Evolutionary conservation across 441 rosid species (phyloP).

Genomic region (Jatropha multifida): DNA sequence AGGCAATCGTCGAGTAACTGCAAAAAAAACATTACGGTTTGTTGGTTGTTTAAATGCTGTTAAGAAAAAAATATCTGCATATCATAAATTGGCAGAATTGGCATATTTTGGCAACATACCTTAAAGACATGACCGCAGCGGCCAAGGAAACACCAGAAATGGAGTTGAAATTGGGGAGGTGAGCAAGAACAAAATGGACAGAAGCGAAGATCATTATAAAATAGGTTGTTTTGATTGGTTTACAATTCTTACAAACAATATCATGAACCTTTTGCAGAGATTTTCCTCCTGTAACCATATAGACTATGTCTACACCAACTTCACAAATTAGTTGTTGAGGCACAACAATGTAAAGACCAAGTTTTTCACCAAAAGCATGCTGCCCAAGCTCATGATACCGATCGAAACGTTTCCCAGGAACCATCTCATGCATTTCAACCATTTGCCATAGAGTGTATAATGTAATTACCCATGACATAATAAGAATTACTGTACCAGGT

Average conservation of each 20-base stretch:
- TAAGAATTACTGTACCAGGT: constrained; percentile 56
- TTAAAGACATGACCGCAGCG: constrained; percentile 81
- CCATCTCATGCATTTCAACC: constrained; percentile 96
- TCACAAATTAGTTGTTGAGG: constrained; percentile 78
- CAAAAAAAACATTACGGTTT: background rate
- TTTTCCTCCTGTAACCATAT: constrained; percentile 87
- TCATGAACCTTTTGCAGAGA: constrained; percentile 70
- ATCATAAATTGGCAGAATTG: too few species aligned
- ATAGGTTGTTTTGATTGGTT: constrained; percentile 46
- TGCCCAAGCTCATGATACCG: constrained; percentile 87
- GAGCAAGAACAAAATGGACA: constrained; percentile 66
- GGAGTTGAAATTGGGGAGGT: constrained; percentile 80
- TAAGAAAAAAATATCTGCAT: too few species aligned
- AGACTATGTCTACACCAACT: constrained; percentile 66
- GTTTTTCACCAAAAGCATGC: constrained; percentile 75
- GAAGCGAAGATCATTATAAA: constrained; percentile 78
- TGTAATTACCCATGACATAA: constrained; percentile 68
- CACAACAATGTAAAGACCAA: constrained; percentile 75
- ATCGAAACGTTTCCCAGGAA: constrained; percentile 78
- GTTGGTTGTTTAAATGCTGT: too few species aligned
- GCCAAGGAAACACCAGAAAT: constrained; percentile 64
- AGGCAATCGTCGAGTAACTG: constrained; percentile 55
- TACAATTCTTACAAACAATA: constrained; percentile 44
- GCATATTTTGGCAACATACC: constrained; percentile 29
- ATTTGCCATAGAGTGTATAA: constrained; percentile 87